Conservation (phyloP, 1,284 basidiomycete species). For the Cystobasidiaceae sp. region DNA sequence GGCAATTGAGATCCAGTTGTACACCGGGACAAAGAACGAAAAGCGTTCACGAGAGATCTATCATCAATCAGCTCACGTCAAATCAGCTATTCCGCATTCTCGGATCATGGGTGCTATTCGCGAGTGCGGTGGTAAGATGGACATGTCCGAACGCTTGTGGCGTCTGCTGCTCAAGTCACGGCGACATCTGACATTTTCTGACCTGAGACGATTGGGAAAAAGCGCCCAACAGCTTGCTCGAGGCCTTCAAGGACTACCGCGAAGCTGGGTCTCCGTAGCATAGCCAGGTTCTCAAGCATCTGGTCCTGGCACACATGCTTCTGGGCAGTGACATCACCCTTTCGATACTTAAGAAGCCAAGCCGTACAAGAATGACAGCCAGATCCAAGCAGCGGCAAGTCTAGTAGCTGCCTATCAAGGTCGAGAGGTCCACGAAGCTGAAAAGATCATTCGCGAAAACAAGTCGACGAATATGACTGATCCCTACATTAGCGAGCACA, state of each 20-base stretch:
- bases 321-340: constrained; percentile 96
- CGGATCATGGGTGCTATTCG: constrained; percentile 98
- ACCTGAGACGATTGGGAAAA: constrained; percentile 87
- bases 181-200: too few relatives aligned
- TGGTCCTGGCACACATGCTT: constrained; percentile 96
- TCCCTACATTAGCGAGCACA: constrained; percentile 83
- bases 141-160: constrained; percentile 99
- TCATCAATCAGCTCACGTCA: constrained; percentile 84
- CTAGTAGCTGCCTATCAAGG: constrained; percentile 93
- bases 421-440: constrained; percentile 90
- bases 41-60: constrained; percentile 98
- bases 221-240: constrained; percentile 96
- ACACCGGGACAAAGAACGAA: constrained; percentile 89
- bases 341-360: constrained; percentile 99
- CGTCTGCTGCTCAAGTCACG: too few relatives aligned
- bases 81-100: constrained; percentile 95
- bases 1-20: constrained; percentile 98
- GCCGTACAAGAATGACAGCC: constrained; percentile 94
- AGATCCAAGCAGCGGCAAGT: constrained; percentile 97
- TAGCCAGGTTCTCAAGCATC: constrained; percentile 96
- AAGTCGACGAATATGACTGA: constrained; percentile 91
- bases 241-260: constrained; percentile 97
- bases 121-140: constrained; percentile 99
- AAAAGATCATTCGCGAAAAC: constrained; percentile 90
- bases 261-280: constrained; percentile 94